Evolutionary conservation across 305 asterid species (phyloP), one percentile per base, ranked within the genome.

Genomic region (Fraxinus velutina): DNA sequence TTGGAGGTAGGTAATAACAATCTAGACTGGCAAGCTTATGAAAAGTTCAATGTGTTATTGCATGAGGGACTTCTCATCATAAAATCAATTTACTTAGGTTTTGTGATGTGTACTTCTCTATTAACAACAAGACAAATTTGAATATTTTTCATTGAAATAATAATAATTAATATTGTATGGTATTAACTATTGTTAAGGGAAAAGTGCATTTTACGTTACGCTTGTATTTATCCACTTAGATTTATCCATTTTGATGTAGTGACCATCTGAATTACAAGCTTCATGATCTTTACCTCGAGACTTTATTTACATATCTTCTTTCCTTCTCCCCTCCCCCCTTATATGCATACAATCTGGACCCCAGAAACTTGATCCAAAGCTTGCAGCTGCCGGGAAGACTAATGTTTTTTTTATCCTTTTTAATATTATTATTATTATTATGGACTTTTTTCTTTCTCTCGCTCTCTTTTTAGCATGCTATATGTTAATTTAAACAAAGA

Each of bases 1-100:
- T 87, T 96, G 90, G 99, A 96, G 99, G 99, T 96, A 88, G 80
- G 93, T 60, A 32, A 15, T 70, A 70, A 70, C 42, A 5, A 70
- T 32, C 42, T 32, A 30, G 77, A 32, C 13, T 12, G 71, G 72
- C 47, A 29, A n/a, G 71, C 44, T 70, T 73, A 55, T 12, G 24
- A 77, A 78, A 68, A 37, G 29, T 42, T 50, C 6, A 80, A 7
- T 73, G 62, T 21, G 32, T 60, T 68, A 70, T 32, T 36, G 78
- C 76, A 33, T 80, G 73, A 66, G 17, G 73, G 36, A 64, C 73
- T 70, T 70, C 21, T 30, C 44, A 32, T n/a, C 42, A 2, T 70
- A 70, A 64, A 24, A 64, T 64, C 4, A 64, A 24, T 70, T 32
- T 32, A 70, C 42, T 32, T 70, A 15, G 73, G 73, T 70, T 30